A percentile compares a stretch with the other conserved stretches of the same genome.
phyloP scores from a whole-genome alignment of 345 rosid species.

The Acer yangbiense region DNA sequence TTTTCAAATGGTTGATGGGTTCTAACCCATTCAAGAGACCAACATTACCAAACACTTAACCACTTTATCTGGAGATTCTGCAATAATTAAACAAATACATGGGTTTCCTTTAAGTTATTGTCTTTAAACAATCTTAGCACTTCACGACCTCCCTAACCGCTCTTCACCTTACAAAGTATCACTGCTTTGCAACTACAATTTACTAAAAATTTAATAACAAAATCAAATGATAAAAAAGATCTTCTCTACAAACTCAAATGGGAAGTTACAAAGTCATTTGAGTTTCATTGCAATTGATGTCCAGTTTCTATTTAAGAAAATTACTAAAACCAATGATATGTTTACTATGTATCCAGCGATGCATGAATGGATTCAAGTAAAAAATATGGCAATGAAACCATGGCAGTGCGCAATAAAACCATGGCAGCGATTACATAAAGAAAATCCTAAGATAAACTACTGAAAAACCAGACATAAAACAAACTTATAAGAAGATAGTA shows the following conservation, averaged over 20 bases:
- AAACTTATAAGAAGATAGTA: background rate
- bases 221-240: background rate
- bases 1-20: background rate
- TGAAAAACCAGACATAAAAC: conserved; percentile 1
- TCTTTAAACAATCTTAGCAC: conserved; percentile 7
- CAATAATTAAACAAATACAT: background rate
- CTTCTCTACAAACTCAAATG: background rate
- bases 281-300: background rate
- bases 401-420: background rate
- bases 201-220: background rate
- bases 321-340: too few relatives aligned
- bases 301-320: too few relatives aligned
- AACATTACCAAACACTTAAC: background rate
- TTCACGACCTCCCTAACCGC: background rate
- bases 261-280: background rate
- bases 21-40: background rate
- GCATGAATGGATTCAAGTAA: background rate
- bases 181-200: background rate
- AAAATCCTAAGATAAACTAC: background rate
- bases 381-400: background rate
- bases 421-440: background rate
- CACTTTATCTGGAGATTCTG: background rate
- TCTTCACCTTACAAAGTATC: background rate
- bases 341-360: too few relatives aligned
- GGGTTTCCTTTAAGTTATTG: background rate